Evolutionary conservation across 768 basidiomycete species (phyloP), one percentile per base, ranked within the genome.

Genomic region (Kwoniella bestiolae): DNA sequence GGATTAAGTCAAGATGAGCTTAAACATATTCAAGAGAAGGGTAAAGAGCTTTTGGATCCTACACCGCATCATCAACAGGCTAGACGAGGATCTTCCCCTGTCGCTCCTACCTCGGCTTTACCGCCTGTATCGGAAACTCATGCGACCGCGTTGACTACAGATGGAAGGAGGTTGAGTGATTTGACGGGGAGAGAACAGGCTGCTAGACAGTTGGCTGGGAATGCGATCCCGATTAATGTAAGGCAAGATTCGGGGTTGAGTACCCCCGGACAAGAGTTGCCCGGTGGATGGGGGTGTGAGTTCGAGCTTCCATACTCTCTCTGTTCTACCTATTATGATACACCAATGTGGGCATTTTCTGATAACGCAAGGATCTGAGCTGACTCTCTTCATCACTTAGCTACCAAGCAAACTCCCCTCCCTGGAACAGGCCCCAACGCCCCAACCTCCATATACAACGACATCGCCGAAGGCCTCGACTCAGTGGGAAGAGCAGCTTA

Each of bases 121-220:
- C 32, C 52, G 3, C 26, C 49, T 51, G 49, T 51, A 25, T 51
- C 49, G 9, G 52, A 55, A 18, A 16, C 29, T 55, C 16, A 41
- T 41, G 49, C 49, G n/a, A 56, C 45, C n/a, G 53, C 51, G 5
- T 18, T 56, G 8, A 53, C 52, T 26, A 21, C 59, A 9, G 59
- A 63, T 35, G 51, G 41, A 31, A 60, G 57, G 16, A 55, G 60
- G 25, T 47, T 70, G 41, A 61, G 53, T 12, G 72, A 75, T 23
- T 44, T 79, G 41, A 56, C 57, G 16, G 79, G 79, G 12, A 64
- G 77, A 55, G 77, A 78, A 61, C 78, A 79, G 46, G 78, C 78
- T n/a, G 78, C 78, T 3, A 67, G 47, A 46, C 78, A 79, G 59
- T 56, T 79, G 18, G 65, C 57, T 8, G 76, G 65, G 0, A 55